Conservation (phyloP, 768 basidiomycete genomes). For the Lactifluus subvellereus region DNA sequence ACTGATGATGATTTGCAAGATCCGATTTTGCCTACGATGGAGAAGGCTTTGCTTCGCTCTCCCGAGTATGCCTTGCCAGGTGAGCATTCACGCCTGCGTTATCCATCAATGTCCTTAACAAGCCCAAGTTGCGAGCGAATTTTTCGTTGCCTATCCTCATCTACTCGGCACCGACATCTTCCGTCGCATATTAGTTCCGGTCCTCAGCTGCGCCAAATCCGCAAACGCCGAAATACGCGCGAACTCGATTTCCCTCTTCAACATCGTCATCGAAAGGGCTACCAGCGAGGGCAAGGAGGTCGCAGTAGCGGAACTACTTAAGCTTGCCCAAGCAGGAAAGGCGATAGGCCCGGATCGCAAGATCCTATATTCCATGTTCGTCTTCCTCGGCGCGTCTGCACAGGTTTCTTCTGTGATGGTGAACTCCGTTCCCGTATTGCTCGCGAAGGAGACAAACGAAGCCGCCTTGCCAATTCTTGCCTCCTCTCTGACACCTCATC, state of each 20-base stretch:
- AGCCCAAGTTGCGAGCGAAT: slow-evolving; percentile 46
- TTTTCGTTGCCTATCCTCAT: slow-evolving; percentile 51
- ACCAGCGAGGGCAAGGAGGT: slow-evolving; percentile 37
- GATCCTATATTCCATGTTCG: slow-evolving; percentile 73
- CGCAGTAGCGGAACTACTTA: slow-evolving; percentile 59
- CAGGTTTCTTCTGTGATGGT: slow-evolving; percentile 43
- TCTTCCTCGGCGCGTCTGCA: slow-evolving; percentile 43
- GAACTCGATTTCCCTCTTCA: slow-evolving; percentile 55
- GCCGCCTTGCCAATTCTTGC: slow-evolving; percentile 49
- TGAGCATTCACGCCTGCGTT: slow-evolving; percentile 31
- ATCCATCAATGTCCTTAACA: slow-evolving; percentile 9
- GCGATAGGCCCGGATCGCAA: slow-evolving; percentile 86
- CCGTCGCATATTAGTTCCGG: slow-evolving; percentile 50
- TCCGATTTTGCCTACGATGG: slow-evolving; percentile 62
- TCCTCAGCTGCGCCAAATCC: slow-evolving; percentile 69
- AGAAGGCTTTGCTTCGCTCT: slow-evolving; percentile 74
- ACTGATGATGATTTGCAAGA: slow-evolving; percentile 45
- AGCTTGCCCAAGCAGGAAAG: slow-evolving; percentile 78
- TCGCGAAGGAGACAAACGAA: slow-evolving; percentile 79
- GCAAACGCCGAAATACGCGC: slow-evolving; percentile 55
- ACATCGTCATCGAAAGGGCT: slow-evolving; percentile 34
- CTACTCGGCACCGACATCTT: slow-evolving; percentile 44
- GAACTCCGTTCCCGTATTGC: slow-evolving; percentile 39
- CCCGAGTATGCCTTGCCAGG: slow-evolving; percentile 72
- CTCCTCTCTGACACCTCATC: slow-evolving; percentile 50